A percentile compares a stretch with the other conserved stretches of the same genome.
phyloP scores from a whole-genome alignment of 805 yeast species.

The Sugiyamaella floridensis region DNA sequence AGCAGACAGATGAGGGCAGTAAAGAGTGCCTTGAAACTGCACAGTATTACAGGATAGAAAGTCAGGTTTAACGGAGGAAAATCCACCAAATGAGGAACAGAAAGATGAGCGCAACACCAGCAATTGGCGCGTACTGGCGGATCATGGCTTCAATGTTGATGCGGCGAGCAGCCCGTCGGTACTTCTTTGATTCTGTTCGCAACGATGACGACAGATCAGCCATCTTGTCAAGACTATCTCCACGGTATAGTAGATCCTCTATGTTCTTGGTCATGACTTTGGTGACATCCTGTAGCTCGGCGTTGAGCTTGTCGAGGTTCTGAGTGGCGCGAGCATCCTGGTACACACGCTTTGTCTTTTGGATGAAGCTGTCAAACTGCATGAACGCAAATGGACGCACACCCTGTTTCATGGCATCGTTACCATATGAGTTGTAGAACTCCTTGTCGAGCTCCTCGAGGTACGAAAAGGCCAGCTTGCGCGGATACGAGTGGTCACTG shows the following conservation, averaged over 20 bases:
- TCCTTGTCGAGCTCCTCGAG: slow-evolving; percentile 75
- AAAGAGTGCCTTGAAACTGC: background rate
- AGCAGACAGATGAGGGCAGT: background rate
- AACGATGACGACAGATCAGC: slow-evolving; percentile 76
- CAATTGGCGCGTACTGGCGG: slow-evolving; percentile 85
- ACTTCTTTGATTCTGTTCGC: slow-evolving; percentile 77
- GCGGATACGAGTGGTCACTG: slow-evolving; percentile 72
- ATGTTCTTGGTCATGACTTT: slow-evolving; percentile 94
- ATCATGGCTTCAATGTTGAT: slow-evolving; percentile 85
- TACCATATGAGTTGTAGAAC: slow-evolving; percentile 74
- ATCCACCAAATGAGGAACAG: slow-evolving; percentile 81
- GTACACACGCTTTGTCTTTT: slow-evolving; percentile 81
- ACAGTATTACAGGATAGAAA: background rate
- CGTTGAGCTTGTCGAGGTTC: slow-evolving; percentile 77
- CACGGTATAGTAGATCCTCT: slow-evolving; percentile 89
- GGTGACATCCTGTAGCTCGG: slow-evolving; percentile 87
- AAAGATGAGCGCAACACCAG: slow-evolving; percentile 56
- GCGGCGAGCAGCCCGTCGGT: slow-evolving; percentile 80
- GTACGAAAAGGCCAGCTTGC: slow-evolving; percentile 84
- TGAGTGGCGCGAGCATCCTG: slow-evolving; percentile 87
- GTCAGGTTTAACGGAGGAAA: slow-evolving; percentile 39
- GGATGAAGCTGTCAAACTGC: slow-evolving; percentile 61
- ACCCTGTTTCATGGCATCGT: slow-evolving; percentile 48
- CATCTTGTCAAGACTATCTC: slow-evolving; percentile 86
- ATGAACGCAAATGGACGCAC: slow-evolving; percentile 90